A percentile compares a stretch with the other conserved stretches of the same genome.
These are phyloP conservation scores for Alloascoidea hylecoeti DNA, from an alignment of 805 yeast genomes.

Conservation along the genomic window DNA sequence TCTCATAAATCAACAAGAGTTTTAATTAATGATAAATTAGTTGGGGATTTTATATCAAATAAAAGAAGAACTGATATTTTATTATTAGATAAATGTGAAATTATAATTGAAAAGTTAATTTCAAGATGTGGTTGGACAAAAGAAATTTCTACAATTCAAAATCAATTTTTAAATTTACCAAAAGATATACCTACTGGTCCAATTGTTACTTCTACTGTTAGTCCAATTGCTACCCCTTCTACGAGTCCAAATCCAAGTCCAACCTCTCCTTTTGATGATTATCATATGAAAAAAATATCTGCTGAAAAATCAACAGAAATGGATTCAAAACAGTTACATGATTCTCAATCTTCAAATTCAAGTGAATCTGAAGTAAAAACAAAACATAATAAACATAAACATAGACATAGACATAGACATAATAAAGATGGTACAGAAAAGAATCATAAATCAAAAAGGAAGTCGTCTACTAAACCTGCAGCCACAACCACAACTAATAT, in stretches of 20 bases:
- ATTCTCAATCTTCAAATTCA: too few species aligned
- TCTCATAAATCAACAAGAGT: not conserved
- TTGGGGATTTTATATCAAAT: not conserved
- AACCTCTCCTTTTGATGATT: not conserved
- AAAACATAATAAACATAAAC: too few species aligned
- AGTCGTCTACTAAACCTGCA: too few species aligned
- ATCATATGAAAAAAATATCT: too few species aligned
- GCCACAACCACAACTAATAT: too few species aligned
- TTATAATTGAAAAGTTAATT: not conserved
- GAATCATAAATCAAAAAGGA: too few species aligned
- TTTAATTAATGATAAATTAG: not conserved
- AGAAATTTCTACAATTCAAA: not conserved
- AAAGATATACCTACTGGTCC: not conserved
- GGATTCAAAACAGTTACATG: not conserved
- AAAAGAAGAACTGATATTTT: not conserved
- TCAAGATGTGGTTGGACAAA: not conserved
- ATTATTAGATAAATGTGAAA: not conserved
- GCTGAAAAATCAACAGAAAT: not conserved
- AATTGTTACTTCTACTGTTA: not conserved
- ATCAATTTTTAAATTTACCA: not conserved
- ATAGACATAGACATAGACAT: too few species aligned
- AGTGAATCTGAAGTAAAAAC: too few species aligned
- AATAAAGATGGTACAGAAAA: too few species aligned
- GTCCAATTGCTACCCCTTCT: not conserved
- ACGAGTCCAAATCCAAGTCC: not conserved